Evolutionary conservation across 345 rosid genomes (phyloP), one percentile per base, ranked within the genome.

Genomic region (Noccaea bulbosa): DNA sequence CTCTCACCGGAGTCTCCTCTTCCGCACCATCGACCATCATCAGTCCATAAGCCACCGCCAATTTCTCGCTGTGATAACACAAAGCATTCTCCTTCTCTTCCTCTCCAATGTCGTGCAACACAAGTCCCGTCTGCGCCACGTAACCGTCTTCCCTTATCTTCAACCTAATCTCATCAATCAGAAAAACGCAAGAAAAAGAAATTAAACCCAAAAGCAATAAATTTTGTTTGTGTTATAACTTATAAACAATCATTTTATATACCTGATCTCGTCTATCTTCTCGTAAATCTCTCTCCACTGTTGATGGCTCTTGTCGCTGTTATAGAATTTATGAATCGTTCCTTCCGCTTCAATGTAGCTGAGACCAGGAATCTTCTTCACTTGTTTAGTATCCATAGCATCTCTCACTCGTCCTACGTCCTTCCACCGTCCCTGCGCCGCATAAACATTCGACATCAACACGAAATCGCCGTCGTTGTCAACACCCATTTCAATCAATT

Each of bases 41-140:
- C 80, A 90, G 82, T 54, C 97, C 93, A 66, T 82, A 93, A 8
- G 93, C 88, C 70, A 90, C 92, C 41, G 98, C 97, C 79, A 93
- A 54, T 78, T 90, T 90, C 86, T 88, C 96, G 62, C 98, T 88
- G 35, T 90, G 98, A 77, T 85, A 83, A 22, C 78, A 83, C 73
- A 90, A 45, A 20, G 83, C 96, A 46, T 87, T 85, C 84, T 86
- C 96, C 79, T 93, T 88, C 75, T 93, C 98, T 68, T 93, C 97
- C 24, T 88, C 92, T 41, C 89, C 97, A 55, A 90, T 87, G 77
- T 93, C 97, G 77, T 93, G 96, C 77, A 88, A 70, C 48, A 93
- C 98, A 60, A 78, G 85, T 68, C 81, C 74, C 20, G 97, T 88
- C 70, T 83, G 88, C 1, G 96, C 93, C 50, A 81, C 83, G 71